Conservation (phyloP, 2,329 filamentous ascomycete genomes). For the Fonsecaea nubica region DNA sequence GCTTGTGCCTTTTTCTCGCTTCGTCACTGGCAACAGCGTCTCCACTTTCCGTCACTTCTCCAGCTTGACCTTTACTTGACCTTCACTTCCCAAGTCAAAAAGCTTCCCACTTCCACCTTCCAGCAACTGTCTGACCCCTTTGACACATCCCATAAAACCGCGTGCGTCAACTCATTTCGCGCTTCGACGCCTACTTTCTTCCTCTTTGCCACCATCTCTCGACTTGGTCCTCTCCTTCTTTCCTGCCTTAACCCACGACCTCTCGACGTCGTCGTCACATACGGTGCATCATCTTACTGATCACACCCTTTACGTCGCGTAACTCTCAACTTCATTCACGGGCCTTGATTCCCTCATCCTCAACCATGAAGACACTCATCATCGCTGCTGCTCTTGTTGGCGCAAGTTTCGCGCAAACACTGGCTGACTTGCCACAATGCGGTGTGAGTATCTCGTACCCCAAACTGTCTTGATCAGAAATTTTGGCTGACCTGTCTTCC, state of each 20-base stretch:
- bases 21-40: slow-evolving; percentile 6
- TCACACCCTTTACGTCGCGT: slow-evolving; percentile 35
- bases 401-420: slow-evolving; percentile 38
- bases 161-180: background rate
- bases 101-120: slow-evolving; percentile 22
- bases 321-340: slow-evolving; percentile 28
- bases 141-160: slow-evolving; percentile 15
- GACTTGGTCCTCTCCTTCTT: slow-evolving; percentile 25
- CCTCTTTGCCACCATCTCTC: slow-evolving; percentile 22
- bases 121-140: background rate
- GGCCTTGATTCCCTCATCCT: slow-evolving; percentile 17
- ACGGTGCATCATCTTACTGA: slow-evolving; percentile 36
- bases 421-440: slow-evolving; percentile 39
- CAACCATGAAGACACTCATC: slow-evolving; percentile 43
- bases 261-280: slow-evolving; percentile 25
- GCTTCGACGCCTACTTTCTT: slow-evolving; percentile 7
- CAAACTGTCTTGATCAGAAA: background rate
- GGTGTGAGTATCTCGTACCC: slow-evolving; percentile 39
- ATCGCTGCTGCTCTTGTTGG: slow-evolving; percentile 38
- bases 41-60: slow-evolving; percentile 15
- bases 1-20: background rate
- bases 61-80: slow-evolving; percentile 11
- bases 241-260: slow-evolving; percentile 13
- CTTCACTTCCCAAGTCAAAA: slow-evolving; percentile 17
- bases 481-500: slow-evolving; percentile 31